Conservation (phyloP, 805 yeast species). For the Pichia exigua region DNA sequence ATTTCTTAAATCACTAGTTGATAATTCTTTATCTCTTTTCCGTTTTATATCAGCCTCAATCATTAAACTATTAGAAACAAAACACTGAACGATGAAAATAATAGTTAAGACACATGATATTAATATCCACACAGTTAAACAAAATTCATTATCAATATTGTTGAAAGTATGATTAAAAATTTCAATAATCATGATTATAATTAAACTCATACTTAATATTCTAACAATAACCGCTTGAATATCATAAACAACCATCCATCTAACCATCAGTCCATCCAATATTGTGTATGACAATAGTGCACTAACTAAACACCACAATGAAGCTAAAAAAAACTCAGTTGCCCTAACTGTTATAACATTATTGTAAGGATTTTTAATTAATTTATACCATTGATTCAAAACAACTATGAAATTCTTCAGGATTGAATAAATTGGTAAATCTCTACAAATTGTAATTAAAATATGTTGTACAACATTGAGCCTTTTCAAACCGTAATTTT, state of each 20-base stretch:
- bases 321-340: slow-evolving; percentile 73
- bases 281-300: slow-evolving; percentile 78
- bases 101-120: slow-evolving; percentile 80
- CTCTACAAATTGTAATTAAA: slow-evolving; percentile 69
- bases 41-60: slow-evolving; percentile 15
- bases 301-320: slow-evolving; percentile 89
- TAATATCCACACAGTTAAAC: slow-evolving; percentile 84
- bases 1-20: neutral
- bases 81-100: slow-evolving; percentile 77
- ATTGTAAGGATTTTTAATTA: slow-evolving; percentile 18
- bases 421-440: slow-evolving; percentile 47
- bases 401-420: slow-evolving; percentile 21
- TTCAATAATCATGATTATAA: slow-evolving; percentile 64
- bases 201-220: slow-evolving; percentile 72
- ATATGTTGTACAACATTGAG: slow-evolving; percentile 71
- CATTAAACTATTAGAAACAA: slow-evolving; percentile 71
- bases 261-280: slow-evolving; percentile 79
- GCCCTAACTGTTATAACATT: slow-evolving; percentile 51
- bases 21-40: slow-evolving; percentile 9
- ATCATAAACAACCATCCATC: slow-evolving; percentile 91
- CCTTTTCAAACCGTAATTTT: slow-evolving; percentile 60
- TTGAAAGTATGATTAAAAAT: slow-evolving; percentile 60
- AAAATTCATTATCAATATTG: slow-evolving; percentile 50
- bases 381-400: slow-evolving; percentile 22
- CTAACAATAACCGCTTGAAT: slow-evolving; percentile 83